Evolutionary conservation across 2,329 filamentous ascomycete genomes (phyloP), one percentile per base, ranked within the genome.

Genomic region (Myotisia sp.): DNA sequence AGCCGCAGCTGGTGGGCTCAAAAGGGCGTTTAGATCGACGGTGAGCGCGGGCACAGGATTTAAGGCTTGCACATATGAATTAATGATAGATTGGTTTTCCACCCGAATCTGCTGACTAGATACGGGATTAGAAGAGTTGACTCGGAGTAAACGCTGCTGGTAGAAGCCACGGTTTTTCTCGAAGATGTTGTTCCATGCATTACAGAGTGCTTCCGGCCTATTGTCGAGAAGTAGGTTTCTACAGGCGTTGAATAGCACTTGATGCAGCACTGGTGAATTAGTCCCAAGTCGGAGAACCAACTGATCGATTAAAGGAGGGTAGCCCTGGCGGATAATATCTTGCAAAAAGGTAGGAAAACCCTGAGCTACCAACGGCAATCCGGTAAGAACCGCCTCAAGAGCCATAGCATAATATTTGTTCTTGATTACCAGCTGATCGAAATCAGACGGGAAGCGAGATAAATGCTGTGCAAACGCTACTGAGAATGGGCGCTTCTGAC

Each of bases 301-400:
- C 44, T 79, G 74, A 34, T 63, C 59, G 21, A 70, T 62, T n/a
- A 74, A 52, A 4, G 73, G 67, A 3, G 74, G 74, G 43, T 64
- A 69, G 2, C 52, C 50, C 26, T 63, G 55, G 13, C 29, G 22
- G 17, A 40, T 45, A 36, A 55, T 44, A 20, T 55, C 51, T 3
- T 36, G 48, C 17, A 52, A 52, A 29, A 65, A 54, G 3, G 27
- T 4, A 1, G 39, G 17, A 64, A 66, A 71, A 10, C 52, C 44
- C 13, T 47, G 41, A 2, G 58, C 52, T 9, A 78, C 46, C 5
- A 56, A 51, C 2, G 47, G 37, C n/a, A 71, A 54, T 30, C 65
- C 70, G 0, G 44, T 37, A 13, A 62, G 51, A 10, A 75, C 64
- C 9, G 59, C 37, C 0, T 38, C 9, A 16, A 64, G 43, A 5